phyloP scores from a whole-genome alignment of 164 flowering plant species.

The Umbilicus rupestris region DNA sequence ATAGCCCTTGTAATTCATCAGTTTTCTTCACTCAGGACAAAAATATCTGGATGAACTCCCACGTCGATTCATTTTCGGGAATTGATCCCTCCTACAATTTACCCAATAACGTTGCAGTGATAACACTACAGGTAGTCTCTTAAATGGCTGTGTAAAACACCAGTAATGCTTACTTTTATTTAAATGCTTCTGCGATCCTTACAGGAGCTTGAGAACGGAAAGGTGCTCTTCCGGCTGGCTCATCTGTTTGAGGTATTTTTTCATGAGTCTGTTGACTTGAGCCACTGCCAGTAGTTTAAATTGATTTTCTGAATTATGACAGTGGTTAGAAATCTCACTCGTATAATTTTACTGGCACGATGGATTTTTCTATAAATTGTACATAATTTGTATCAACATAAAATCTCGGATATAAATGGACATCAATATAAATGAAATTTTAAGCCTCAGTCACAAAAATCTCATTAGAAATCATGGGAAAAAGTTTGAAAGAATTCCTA shows the following conservation, averaged over 20 bases:
- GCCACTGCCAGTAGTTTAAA: neutral
- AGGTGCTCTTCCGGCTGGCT: constrained; percentile 80
- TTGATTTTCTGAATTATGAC: neutral
- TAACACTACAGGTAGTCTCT: constrained; percentile 37
- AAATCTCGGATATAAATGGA: too few species aligned
- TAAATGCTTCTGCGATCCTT: neutral
- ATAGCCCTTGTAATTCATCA: neutral
- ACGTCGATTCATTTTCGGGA: constrained; percentile 24
- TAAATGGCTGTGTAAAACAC: neutral
- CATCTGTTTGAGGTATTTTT: constrained; percentile 77
- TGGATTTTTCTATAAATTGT: too few species aligned
- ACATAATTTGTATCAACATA: too few species aligned
- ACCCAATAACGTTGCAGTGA: constrained; percentile 36
- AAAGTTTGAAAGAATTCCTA: too few species aligned
- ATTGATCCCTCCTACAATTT: constrained; percentile 30
- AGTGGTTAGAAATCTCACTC: neutral
- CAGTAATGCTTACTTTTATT: neutral
- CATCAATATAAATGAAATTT: too few species aligned
- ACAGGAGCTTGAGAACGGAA: constrained; percentile 80
- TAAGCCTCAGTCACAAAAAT: too few species aligned
- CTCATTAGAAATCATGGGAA: too few species aligned
- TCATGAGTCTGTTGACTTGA: neutral
- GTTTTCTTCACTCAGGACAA: constrained; percentile 22
- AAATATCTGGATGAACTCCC: constrained; percentile 28
- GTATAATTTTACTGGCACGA: too few species aligned